Evolutionary conservation across 257 asterid genomes (phyloP), one percentile per base, ranked within the genome.

Genomic region (Thymus quinquecostatus): DNA sequence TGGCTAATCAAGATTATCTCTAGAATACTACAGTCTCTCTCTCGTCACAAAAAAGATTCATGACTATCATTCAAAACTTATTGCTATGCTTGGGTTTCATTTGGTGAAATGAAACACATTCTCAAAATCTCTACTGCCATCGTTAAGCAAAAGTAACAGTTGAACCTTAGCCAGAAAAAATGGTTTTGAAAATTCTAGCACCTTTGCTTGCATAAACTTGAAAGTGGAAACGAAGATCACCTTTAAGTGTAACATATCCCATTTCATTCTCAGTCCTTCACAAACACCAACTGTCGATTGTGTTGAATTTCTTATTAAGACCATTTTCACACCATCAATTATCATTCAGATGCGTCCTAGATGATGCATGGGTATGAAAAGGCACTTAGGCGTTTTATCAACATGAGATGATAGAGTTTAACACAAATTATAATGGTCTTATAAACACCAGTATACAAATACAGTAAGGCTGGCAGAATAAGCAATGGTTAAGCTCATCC

Each of bases 311-410:
- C 56, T 59, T 12, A 38, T 14, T 48, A 43, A 41, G 6, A 43
- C 41, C 60, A 59, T 14, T 61, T 49, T 13, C 41, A 32, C 30
- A 61, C 36, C 40, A 53, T 51, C 55, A 43, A 0, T 28, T 40
- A 68, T 10, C 57, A 40, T 40, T 50, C 64, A 58, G 6, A 28
- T 49, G 61, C 48, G 47, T 58, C 57, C 40, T 0, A 34, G 53
- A 54, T 2, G 6, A 68, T 59, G 53, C 64, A 76, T 63, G n/a
- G 36, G 12, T 47, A 45, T 2, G 47, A 71, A 14, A 66, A 66
- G 30, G 30, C 38, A 21, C 30, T 59, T 12, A 10, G 51, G 51
- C n/a, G 9, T 30, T 10, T 38, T 32, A 33, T 3, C 53, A 32
- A 49, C 61, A 34, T 47, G 61, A 57, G 63, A 32, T 32, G 0